These are phyloP conservation scores for Priceomyces medius DNA, from an alignment of 805 yeast species.

Conservation along the genomic window DNA sequence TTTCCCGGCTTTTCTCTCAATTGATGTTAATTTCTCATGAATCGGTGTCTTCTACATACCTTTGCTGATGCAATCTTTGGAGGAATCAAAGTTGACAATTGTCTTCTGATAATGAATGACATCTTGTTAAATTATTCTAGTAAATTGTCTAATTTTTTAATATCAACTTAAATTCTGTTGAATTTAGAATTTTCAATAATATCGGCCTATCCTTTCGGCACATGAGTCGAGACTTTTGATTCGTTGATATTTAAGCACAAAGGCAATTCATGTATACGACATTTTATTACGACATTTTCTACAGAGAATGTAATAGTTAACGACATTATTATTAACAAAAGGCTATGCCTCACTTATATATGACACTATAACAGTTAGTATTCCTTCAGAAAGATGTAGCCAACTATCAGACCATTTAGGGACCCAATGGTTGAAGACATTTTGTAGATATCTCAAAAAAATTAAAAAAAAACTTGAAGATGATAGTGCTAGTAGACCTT, in stretches of 20 bases:
- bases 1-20: background rate
- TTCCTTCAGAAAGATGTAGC: too few species aligned
- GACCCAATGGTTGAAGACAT: too few species aligned
- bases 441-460: too few species aligned
- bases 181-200: slow-evolving; percentile 3
- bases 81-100: slow-evolving; percentile 92
- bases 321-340: slow-evolving; percentile 1
- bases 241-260: slow-evolving; percentile 7
- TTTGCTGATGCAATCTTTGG: slow-evolving; percentile 97
- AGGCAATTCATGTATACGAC: slow-evolving; percentile 4
- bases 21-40: too few species aligned
- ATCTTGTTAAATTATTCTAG: slow-evolving; percentile 30
- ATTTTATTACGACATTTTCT: slow-evolving; percentile 1
- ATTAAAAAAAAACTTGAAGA: too few species aligned
- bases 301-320: background rate
- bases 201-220: slow-evolving; percentile 11
- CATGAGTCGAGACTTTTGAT: slow-evolving; percentile 6
- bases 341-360: slow-evolving; percentile 39
- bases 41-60: slow-evolving; percentile 44
- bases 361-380: slow-evolving; percentile 38
- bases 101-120: slow-evolving; percentile 90
- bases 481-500: too few species aligned
- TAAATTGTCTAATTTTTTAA: background rate
- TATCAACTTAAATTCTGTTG: slow-evolving; percentile 1
- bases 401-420: too few species aligned